Evolutionary conservation across 169 alveolate species (phyloP).

Genomic region (Condylostoma magnum): DNA sequence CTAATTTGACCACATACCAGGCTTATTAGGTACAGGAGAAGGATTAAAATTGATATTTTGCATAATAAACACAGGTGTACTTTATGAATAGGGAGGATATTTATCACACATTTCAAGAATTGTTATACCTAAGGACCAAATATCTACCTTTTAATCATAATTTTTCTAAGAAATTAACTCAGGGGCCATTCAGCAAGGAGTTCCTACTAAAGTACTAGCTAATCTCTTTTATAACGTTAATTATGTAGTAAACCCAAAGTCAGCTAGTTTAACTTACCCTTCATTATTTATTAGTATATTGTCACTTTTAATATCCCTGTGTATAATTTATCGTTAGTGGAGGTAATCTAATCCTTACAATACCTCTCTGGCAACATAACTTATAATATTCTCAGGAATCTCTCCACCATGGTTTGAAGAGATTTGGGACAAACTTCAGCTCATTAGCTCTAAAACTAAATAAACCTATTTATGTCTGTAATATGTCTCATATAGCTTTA

Average conservation of each 20-base stretch:
- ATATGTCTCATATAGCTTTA: too few species aligned
- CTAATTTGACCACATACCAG: too few species aligned
- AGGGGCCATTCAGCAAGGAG: conserved; percentile 27
- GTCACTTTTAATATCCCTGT: conserved; percentile 4
- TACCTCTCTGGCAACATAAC: not conserved
- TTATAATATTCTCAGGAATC: too few species aligned
- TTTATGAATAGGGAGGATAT: conserved; percentile 33
- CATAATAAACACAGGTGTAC: conserved; percentile 28
- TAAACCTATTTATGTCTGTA: too few species aligned
- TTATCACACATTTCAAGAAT: conserved; percentile 38
- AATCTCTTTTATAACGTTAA: not conserved
- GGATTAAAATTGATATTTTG: too few species aligned
- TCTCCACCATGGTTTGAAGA: too few species aligned
- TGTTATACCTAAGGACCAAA: conserved; percentile 40
- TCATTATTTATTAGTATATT: not conserved
- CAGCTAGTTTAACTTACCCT: not conserved
- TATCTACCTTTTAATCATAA: conserved; percentile 9
- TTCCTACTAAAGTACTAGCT: not conserved
- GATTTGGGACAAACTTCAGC: too few species aligned
- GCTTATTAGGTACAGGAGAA: too few species aligned
- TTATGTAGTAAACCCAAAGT: not conserved
- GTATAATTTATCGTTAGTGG: not conserved
- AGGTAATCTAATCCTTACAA: not conserved
- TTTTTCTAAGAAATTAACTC: not conserved
- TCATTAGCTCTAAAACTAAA: too few species aligned